Percentiles rank a stretch among this genome's conserved stretches.
These are phyloP conservation scores for Saccharomycopsis javanensis DNA, from an alignment of 805 yeast genomes.

Conservation along the genomic window DNA sequence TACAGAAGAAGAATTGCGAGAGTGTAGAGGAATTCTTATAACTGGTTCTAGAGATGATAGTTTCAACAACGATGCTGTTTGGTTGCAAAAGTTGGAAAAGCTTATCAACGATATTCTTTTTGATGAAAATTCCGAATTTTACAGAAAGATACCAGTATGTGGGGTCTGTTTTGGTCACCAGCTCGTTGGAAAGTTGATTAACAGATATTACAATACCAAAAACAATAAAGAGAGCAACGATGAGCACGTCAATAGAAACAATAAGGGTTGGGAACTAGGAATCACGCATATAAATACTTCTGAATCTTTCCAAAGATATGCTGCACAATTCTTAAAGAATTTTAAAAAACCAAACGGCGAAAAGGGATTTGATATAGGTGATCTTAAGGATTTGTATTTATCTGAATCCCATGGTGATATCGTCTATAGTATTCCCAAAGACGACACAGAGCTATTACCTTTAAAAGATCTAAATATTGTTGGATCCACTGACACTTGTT, in stretches of 20 bases:
- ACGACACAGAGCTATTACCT: slow-evolving; percentile 21
- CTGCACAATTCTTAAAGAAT: slow-evolving; percentile 10
- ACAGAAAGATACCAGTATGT: slow-evolving; percentile 36
- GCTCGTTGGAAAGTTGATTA: slow-evolving; percentile 51
- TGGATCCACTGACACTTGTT: slow-evolving; percentile 48
- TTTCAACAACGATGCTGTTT: slow-evolving; percentile 29
- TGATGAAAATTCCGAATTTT: slow-evolving; percentile 13
- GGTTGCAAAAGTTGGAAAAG: slow-evolving; percentile 34
- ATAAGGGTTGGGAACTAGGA: slow-evolving; percentile 69
- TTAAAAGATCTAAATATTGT: slow-evolving; percentile 22
- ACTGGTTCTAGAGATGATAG: slow-evolving; percentile 43
- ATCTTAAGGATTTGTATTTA: neutral
- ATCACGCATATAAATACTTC: slow-evolving; percentile 40
- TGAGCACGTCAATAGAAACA: slow-evolving; percentile 41
- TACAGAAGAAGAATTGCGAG: slow-evolving; percentile 10
- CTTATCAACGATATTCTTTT: slow-evolving; percentile 25
- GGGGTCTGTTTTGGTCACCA: slow-evolving; percentile 92
- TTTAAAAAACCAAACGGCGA: neutral
- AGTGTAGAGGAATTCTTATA: slow-evolving; percentile 31
- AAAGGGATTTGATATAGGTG: neutral
- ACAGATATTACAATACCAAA: neutral
- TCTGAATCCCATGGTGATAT: slow-evolving; percentile 54
- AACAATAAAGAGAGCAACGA: neutral
- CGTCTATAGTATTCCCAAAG: slow-evolving; percentile 35
- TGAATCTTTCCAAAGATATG: slow-evolving; percentile 26